Conservation (phyloP, 768 basidiomycete genomes). For the Melanogaster broomeanus region DNA sequence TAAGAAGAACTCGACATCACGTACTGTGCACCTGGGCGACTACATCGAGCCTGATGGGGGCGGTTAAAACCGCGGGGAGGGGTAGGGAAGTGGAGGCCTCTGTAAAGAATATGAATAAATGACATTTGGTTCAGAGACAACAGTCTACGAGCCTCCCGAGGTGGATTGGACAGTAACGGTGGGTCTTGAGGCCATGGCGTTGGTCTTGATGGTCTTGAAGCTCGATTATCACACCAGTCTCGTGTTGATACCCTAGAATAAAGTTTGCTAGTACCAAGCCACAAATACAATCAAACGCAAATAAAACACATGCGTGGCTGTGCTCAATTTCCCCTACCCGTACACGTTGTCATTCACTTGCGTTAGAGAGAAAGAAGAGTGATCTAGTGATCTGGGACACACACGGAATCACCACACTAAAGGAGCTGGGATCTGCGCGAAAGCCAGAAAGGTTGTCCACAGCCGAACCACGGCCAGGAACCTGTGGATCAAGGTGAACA, state of each 20-base stretch:
- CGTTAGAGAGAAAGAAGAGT: too few species aligned
- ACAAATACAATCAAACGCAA: constrained; percentile 22
- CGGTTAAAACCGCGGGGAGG: constrained; percentile 94
- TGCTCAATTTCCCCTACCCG: too few species aligned
- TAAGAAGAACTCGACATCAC: constrained; percentile 35
- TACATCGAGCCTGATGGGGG: constrained; percentile 98
- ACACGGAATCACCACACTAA: too few species aligned
- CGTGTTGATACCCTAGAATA: constrained; percentile 11
- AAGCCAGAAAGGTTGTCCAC: too few species aligned
- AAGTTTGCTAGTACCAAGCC: constrained; percentile 34
- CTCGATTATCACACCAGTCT: background rate
- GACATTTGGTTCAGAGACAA: background rate
- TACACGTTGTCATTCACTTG: too few species aligned
- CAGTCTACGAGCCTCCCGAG: constrained; percentile 60
- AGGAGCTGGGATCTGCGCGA: too few species aligned
- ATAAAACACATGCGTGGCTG: too few species aligned
- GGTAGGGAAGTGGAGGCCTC: constrained; percentile 88
- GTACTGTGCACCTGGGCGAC: constrained; percentile 98
- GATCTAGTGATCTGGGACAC: too few species aligned
- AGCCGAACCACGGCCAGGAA: too few species aligned
- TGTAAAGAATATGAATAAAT: constrained; percentile 29
- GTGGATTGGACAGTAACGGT: constrained; percentile 83
- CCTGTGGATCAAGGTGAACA: too few species aligned
- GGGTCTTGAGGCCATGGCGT: constrained; percentile 87
- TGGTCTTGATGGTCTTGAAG: constrained; percentile 45